phyloP scores from a whole-genome alignment of 1,284 basidiomycete species.

The Somion occarium region DNA sequence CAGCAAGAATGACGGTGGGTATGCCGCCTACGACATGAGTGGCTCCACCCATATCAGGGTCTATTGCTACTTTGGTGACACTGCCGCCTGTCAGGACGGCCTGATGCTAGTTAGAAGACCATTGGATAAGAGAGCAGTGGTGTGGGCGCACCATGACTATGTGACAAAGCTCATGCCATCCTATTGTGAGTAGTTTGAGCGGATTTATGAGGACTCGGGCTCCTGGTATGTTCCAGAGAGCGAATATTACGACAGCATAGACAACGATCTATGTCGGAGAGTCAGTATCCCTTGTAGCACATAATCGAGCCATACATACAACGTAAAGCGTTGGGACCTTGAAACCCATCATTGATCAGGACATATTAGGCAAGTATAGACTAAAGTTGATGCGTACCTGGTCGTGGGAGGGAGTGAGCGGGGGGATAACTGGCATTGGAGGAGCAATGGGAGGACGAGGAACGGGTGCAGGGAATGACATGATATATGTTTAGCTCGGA shows the following conservation, averaged over 20 bases:
- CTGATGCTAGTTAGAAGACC: constrained; percentile 30
- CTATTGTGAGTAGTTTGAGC: constrained; percentile 78
- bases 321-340: constrained; percentile 55
- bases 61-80: constrained; percentile 72
- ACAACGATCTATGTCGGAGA: constrained; percentile 63
- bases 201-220: constrained; percentile 72
- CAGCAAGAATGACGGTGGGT: constrained; percentile 62
- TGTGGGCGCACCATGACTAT: constrained; percentile 54
- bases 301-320: constrained; percentile 39
- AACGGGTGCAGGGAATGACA: constrained; percentile 21
- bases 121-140: constrained; percentile 1
- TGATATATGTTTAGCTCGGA: constrained; percentile 6
- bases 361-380: constrained; percentile 7
- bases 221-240: constrained; percentile 76
- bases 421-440: constrained; percentile 18
- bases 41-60: constrained; percentile 75
- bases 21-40: constrained; percentile 73
- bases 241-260: constrained; percentile 76
- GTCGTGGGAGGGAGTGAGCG: constrained; percentile 27
- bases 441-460: constrained; percentile 26
- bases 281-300: neutral
- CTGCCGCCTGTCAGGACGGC: constrained; percentile 74
- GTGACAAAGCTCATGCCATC: constrained; percentile 82
- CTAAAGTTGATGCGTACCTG: constrained; percentile 19
- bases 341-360: too few species aligned